Base-by-base conservation (phyloP, 352 stramenopile genomes). In the Globisporangium alternatum region DNA sequence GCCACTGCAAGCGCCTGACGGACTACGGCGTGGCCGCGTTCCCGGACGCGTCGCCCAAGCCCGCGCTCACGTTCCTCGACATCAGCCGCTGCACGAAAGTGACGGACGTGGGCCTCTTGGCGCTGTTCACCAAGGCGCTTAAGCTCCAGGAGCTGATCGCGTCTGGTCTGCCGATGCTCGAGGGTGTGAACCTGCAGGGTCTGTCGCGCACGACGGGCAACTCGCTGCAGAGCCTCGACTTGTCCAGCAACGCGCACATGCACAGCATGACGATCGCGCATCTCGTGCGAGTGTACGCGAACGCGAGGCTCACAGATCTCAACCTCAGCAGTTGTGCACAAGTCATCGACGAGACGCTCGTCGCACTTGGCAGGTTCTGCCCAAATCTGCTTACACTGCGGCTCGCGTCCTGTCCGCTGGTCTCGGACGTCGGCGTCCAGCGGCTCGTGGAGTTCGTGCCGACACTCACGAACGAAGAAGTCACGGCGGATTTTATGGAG, bases 11-110 rank as follows among this genome's bases (percentile, higher is more conserved):
- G 35, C 67, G 70, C 22, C 56, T 94, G 22, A 90, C 81, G 5
- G 86, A 92, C 72, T 91, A 89, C 45, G 86, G 83, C 13, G 64
- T 92, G 44, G 76, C 69, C 37, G 74, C 77, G 0, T 88, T 92
- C 47, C 69, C 72, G 8, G 85, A 94, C 60, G 58, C 68, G 4
- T 43, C 53, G 2, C n/a, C 49, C 9, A 60, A 54, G 2, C 25
- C 63, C 13, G 60, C 69, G 28, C 65, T 92, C 30, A 72, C 75
- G 2, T 54, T 52, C n/a, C 59, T 94, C 7, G 70, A 92, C 68
- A 61, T 92, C 37, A 86, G 75, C 54, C 66, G 71, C 39, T 88
- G 84, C 54, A 71, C 71, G 9, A 78, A 77, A 28, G 68, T 91
- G 21, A 83, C 80, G 1, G 86, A 94, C 58, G 78, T 82, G 15